Conservation (phyloP, 805 yeast genomes). For the Candida silvatica region DNA sequence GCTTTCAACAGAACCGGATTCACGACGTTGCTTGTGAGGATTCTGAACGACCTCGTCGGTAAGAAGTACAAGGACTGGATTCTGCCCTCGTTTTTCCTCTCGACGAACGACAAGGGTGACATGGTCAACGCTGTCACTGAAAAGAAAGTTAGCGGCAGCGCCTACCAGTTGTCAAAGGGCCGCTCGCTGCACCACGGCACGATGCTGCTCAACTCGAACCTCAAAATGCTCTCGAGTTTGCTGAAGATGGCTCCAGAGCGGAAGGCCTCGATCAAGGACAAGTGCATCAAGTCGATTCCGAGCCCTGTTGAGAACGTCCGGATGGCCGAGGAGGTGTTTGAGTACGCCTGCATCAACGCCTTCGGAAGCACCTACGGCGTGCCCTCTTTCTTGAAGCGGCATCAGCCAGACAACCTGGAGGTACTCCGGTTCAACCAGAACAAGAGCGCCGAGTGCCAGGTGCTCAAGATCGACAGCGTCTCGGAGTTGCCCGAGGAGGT, state of each 20-base stretch:
- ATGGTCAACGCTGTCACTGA: constrained; percentile 39
- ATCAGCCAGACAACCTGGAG: constrained; percentile 9
- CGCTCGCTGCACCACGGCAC: constrained; percentile 94
- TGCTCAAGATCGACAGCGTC: constrained; percentile 17
- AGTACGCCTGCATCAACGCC: constrained; percentile 30
- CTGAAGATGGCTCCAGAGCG: constrained; percentile 29
- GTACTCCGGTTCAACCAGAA: constrained; percentile 4
- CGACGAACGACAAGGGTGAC: constrained; percentile 74
- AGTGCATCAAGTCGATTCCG: constrained; percentile 62
- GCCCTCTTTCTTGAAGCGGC: constrained; percentile 8
- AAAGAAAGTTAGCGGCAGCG: constrained; percentile 83
- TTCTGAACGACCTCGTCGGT: constrained; percentile 13
- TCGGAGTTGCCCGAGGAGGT: constrained; percentile 25
- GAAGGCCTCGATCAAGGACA: constrained; percentile 14
- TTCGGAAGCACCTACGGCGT: constrained; percentile 29
- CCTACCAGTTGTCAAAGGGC: constrained; percentile 76
- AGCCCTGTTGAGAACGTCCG: constrained; percentile 69
- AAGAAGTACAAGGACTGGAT: neutral
- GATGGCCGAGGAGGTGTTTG: constrained; percentile 36
- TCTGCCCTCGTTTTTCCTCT: constrained; percentile 22
- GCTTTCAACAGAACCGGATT: constrained; percentile 55
- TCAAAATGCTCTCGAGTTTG: constrained; percentile 51
- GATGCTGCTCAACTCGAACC: constrained; percentile 65
- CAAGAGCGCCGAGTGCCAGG: constrained; percentile 11
- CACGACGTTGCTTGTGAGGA: constrained; percentile 22